Conservation (phyloP, 129 eudicot genomes). For the Erigeron canadensis region DNA sequence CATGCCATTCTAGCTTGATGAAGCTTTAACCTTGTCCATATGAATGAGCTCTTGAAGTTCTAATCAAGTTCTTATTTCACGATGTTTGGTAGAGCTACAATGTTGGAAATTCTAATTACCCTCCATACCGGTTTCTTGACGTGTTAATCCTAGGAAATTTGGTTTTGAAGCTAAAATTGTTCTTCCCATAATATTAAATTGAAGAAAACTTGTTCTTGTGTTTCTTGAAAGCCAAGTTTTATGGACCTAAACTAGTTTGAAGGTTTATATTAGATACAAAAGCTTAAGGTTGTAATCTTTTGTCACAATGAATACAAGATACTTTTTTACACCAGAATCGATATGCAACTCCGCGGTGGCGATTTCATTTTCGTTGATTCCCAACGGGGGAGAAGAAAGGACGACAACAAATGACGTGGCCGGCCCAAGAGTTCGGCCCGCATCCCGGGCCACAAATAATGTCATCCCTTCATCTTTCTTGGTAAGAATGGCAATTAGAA, state of each 20-base stretch:
- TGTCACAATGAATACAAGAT: conserved; percentile 42
- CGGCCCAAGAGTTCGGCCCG: conserved; percentile 26
- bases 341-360: conserved; percentile 42
- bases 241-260: conserved; percentile 25
- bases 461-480: conserved; percentile 43
- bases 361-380: conserved; percentile 37
- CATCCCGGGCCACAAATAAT: conserved; percentile 12
- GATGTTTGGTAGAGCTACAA: too few relatives aligned
- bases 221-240: conserved; percentile 31
- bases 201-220: conserved; percentile 24
- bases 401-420: neutral
- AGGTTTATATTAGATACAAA: conserved; percentile 16
- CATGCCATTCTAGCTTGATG: neutral
- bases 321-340: conserved; percentile 43
- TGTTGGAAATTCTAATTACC: neutral
- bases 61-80: neutral
- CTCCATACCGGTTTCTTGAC: conserved; percentile 12
- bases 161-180: neutral
- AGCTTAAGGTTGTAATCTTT: conserved; percentile 17
- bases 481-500: conserved; percentile 78
- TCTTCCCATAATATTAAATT: conserved; percentile 5
- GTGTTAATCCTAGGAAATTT: conserved; percentile 7
- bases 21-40: conserved; percentile 10
- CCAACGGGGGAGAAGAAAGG: conserved; percentile 31
- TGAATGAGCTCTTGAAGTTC: neutral